phyloP scores from a whole-genome alignment of 345 rosid genomes.

The Rhizophora mangle region DNA sequence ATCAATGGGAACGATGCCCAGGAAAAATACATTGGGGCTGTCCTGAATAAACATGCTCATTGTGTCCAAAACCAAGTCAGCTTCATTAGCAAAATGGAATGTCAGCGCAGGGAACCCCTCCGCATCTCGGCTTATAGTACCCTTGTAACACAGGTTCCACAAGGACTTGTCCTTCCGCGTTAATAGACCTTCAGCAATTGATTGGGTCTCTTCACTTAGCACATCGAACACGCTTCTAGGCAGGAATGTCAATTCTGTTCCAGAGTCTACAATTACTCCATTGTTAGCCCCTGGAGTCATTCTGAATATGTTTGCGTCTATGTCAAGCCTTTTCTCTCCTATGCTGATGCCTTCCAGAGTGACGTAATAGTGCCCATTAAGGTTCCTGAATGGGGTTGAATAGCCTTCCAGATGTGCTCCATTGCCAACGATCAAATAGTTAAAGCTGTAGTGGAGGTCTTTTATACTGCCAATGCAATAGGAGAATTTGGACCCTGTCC shows the following conservation, averaged over 20 bases:
- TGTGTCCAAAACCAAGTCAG: slow-evolving; percentile 11
- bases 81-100: slow-evolving; percentile 12
- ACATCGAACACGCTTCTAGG: background rate
- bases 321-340: slow-evolving; percentile 8
- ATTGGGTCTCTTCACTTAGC: background rate
- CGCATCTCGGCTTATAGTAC: background rate
- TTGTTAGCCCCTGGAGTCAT: background rate
- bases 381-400: slow-evolving; percentile 4
- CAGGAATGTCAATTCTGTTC: background rate
- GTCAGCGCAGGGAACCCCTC: slow-evolving; percentile 3
- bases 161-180: background rate
- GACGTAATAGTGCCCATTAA: background rate
- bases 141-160: slow-evolving; percentile 1
- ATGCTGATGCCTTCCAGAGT: slow-evolving; percentile 10
- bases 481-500: slow-evolving; percentile 7
- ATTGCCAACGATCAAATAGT: slow-evolving; percentile 10
- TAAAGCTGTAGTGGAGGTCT: background rate
- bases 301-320: background rate
- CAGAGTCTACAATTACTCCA: background rate
- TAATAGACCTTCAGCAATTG: background rate
- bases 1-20: slow-evolving; percentile 20
- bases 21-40: background rate
- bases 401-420: slow-evolving; percentile 4
- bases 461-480: slow-evolving; percentile 13
- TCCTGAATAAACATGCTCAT: slow-evolving; percentile 2